Evolutionary conservation across 225 moss, liverwort and hornwort genomes (phyloP), one percentile per base, ranked within the genome.

Genomic region (Sphagnum tenellum): DNA sequence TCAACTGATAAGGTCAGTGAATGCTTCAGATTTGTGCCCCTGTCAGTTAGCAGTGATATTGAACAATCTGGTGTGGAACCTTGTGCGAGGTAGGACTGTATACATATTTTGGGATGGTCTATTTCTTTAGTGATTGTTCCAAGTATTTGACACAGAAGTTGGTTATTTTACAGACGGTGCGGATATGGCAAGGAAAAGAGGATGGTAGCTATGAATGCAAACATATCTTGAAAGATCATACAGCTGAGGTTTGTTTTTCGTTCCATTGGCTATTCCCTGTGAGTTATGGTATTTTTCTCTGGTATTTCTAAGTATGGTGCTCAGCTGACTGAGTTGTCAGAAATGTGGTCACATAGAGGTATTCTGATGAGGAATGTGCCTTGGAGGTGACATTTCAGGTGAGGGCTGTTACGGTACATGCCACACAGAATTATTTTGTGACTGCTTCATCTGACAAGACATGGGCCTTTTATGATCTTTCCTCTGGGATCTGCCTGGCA

Each of bases 371-470:
- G 44, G 46, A 45, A 14, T 3, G 10, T 11, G 62, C 48, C 46
- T 46, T 64, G 54, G 45, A 9, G 47, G 2, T 50, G 48, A 52
- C 55, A 50, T 74, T 69, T 57, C 79, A 96, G 96, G 90, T 96
- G 49, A 85, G 87, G 81, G 92, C 96, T 56, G 96, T 96, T 50
- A 96, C 92, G 50, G 79, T 96, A 68, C 96, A 96, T 74, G 96
- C 96, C 9, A 96, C 96, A 51, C 88, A 86, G 69, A 92, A 96
- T 66, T 96, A 96, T 66, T 96, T 90, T 55, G 96, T 96, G 51
- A 88, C 92, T 29, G 88, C 90, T 47, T 96, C 96, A 48, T 70
- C 83, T 53, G 96, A 96, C 45, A 92, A 92, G 78, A 89, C 87
- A 46, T 79, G 63, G 81, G 61, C 80, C 46, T 81, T 87, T 55